A percentile compares a stretch with the other conserved stretches of the same genome.
Conservation (phyloP, 225 moss, liverwort and hornwort species). For the Bryum argenteum region DNA sequence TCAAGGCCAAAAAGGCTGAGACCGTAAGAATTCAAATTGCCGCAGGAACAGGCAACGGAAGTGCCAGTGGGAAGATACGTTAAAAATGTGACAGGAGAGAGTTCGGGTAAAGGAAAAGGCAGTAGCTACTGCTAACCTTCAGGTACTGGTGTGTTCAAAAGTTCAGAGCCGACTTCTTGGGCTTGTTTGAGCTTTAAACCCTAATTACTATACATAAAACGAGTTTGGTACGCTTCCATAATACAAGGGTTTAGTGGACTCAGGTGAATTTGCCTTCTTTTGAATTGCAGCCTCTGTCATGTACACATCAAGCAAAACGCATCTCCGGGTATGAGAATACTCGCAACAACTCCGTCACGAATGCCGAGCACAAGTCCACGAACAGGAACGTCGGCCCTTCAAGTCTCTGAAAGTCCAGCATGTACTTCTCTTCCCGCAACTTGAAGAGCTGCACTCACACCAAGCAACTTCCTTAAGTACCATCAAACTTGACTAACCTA, state of each 20-base stretch:
- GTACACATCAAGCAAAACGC: constrained; percentile 39
- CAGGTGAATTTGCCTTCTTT: constrained; percentile 35
- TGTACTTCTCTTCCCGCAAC: constrained; percentile 84
- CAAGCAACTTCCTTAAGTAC: not conserved
- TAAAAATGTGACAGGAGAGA: constrained; percentile 4
- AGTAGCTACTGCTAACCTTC: constrained; percentile 9
- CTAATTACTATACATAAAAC: constrained; percentile 60
- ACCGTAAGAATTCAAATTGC: constrained; percentile 28
- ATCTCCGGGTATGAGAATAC: constrained; percentile 52
- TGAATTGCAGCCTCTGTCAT: constrained; percentile 29
- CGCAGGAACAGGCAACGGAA: constrained; percentile 24
- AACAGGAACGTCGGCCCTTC: constrained; percentile 90
- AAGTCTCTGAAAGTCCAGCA: constrained; percentile 88
- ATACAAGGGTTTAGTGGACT: constrained; percentile 57
- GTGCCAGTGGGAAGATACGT: constrained; percentile 6
- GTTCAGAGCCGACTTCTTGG: constrained; percentile 39
- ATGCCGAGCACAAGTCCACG: constrained; percentile 78
- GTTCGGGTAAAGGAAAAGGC: constrained; percentile 13
- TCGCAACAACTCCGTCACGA: constrained; percentile 65
- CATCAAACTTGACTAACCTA: not conserved
- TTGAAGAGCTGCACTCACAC: constrained; percentile 73
- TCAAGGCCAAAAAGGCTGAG: constrained; percentile 34
- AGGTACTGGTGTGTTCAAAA: constrained; percentile 28
- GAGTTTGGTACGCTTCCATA: constrained; percentile 36
- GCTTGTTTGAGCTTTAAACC: constrained; percentile 46